Percentiles rank a stretch among this genome's conserved stretches.
phyloP scores from a whole-genome alignment of 306 rosid genomes.

The Elaeagnus macrophylla region DNA sequence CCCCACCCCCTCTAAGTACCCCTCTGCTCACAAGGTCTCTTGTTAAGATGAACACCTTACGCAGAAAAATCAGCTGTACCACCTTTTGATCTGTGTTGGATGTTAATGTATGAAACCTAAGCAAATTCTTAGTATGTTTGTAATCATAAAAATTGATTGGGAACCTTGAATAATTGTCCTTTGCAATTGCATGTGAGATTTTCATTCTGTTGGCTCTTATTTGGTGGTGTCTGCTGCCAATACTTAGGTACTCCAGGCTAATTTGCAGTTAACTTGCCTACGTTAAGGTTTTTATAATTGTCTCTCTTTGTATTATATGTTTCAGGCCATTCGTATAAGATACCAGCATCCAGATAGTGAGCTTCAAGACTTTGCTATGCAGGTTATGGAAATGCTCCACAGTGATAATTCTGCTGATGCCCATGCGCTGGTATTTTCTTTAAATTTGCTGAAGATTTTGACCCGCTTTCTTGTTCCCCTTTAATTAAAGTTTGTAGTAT shows the following conservation, averaged over 20 bases:
- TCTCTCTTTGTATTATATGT: conserved; percentile 21
- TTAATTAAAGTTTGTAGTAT: too few relatives aligned
- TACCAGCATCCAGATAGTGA: conserved; percentile 82
- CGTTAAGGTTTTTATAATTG: conserved; percentile 9
- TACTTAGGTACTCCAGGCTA: background rate
- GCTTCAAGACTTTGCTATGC: conserved; percentile 67
- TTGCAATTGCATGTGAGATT: too few relatives aligned
- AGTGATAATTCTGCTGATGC: conserved; percentile 72
- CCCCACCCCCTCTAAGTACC: too few relatives aligned
- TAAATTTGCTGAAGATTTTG: conserved; percentile 5
- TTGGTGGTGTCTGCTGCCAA: background rate
- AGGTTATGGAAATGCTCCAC: conserved; percentile 73
- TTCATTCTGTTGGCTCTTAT: too few relatives aligned
- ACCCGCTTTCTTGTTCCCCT: background rate
- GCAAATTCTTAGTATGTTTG: too few relatives aligned
- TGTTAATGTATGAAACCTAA: too few relatives aligned
- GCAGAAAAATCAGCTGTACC: too few relatives aligned
- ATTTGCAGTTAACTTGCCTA: background rate
- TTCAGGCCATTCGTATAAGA: conserved; percentile 77
- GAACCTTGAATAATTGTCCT: too few relatives aligned
- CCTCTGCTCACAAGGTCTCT: too few relatives aligned
- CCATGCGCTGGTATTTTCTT: conserved; percentile 60
- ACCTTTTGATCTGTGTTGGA: too few relatives aligned
- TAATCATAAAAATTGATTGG: too few relatives aligned
- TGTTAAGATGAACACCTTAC: too few relatives aligned